Conservation (phyloP, 2,329 filamentous ascomycete species). For the Neofusicoccum parvum region DNA sequence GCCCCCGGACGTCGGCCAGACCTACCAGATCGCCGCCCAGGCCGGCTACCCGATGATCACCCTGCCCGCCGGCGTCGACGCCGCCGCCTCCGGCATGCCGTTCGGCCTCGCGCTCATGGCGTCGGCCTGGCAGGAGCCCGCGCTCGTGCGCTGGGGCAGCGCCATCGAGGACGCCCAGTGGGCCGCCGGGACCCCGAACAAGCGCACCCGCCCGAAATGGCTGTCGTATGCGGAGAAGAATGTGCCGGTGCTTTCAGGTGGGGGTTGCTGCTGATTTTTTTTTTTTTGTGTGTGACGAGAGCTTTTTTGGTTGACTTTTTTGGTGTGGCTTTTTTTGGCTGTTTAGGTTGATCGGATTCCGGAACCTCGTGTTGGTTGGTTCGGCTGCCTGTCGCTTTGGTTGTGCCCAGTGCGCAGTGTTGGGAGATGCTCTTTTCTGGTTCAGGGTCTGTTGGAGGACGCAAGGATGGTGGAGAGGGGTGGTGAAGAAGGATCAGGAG, state of each 20-base stretch:
- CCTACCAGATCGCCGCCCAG: constrained; percentile 71
- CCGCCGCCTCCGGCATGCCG: constrained; percentile 44
- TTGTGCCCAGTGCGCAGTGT: no score
- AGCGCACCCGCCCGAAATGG: constrained; percentile 39
- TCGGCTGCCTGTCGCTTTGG: no score
- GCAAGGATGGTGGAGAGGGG: no score
- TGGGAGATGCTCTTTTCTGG: no score
- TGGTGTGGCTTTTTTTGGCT: no score
- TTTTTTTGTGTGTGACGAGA: neutral
- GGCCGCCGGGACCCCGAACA: constrained; percentile 22
- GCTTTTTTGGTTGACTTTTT: no score
- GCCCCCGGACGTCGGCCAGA: constrained; percentile 68
- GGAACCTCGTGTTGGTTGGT: no score
- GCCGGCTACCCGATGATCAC: constrained; percentile 76
- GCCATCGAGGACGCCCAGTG: constrained; percentile 45
- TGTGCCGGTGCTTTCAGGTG: neutral
- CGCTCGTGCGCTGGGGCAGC: constrained; percentile 61
- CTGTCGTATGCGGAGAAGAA: constrained; percentile 38
- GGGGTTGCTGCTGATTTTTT: neutral
- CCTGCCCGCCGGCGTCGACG: constrained; percentile 60
- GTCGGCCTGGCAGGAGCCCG: constrained; percentile 63
- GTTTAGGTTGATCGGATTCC: no score
- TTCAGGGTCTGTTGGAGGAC: no score
- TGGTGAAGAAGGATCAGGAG: no score
- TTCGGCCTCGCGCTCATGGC: constrained; percentile 53